Conservation (phyloP, 371 early-diverging fungal species). For the Dentiscutata heterogama region DNA sequence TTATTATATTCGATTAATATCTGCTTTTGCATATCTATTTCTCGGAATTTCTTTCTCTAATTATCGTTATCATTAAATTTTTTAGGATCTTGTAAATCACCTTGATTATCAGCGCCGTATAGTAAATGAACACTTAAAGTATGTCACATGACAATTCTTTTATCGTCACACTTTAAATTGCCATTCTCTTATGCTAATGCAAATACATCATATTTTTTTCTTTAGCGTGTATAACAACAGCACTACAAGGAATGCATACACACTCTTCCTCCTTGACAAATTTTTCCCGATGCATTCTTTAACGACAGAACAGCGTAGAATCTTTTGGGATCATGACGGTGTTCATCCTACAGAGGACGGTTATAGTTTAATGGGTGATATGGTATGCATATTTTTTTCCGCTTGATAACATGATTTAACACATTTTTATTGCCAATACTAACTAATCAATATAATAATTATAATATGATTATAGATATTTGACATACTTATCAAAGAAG, state of each 20-base stretch:
- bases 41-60: not conserved
- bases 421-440: not conserved
- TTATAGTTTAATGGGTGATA: constrained; percentile 38
- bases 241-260: constrained; percentile 34
- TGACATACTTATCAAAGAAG: constrained; percentile 30
- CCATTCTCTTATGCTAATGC: not conserved
- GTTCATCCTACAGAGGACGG: constrained; percentile 39
- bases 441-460: not conserved
- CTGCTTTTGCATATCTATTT: not conserved
- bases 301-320: constrained; percentile 39
- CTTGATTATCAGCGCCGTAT: constrained; percentile 42
- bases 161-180: not conserved
- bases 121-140: constrained; percentile 44
- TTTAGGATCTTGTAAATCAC: constrained; percentile 31
- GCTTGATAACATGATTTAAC: not conserved
- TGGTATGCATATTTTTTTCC: constrained; percentile 4
- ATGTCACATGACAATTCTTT: not conserved
- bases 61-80: not conserved
- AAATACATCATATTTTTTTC: not conserved
- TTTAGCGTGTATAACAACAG: constrained; percentile 41
- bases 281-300: constrained; percentile 43
- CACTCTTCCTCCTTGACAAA: constrained; percentile 34
- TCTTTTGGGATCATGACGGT: constrained; percentile 39
- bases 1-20: not conserved
- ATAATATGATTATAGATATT: constrained; percentile 14